Base-by-base conservation (phyloP, 2,329 filamentous ascomycete genomes). In the Pyricularia sp. region DNA sequence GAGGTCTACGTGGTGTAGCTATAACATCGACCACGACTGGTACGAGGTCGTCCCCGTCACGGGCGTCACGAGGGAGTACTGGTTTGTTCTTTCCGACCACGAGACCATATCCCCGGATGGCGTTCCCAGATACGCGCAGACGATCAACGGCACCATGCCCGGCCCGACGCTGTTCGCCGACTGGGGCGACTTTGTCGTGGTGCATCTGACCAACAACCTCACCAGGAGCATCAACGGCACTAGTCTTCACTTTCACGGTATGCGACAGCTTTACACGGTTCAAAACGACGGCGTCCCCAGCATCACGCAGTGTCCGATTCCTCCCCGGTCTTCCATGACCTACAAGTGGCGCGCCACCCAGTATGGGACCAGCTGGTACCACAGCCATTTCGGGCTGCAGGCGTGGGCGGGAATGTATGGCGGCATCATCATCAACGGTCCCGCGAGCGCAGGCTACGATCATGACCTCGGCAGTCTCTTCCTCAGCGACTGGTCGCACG, bases 171-270 rank as follows among this genome's bases (percentile, higher is more conserved):
- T 78, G 70, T 70, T 74, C 26, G 77, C 76, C 33, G 74, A 78
- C 70, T 78, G 77, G 77, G 79, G 79, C 33, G 79, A 81, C 71
- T 75, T 73, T 2, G 72, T 81, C 66, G 71, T 75, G 12, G 71
- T 78, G 14, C 75, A 76, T 36, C 74, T 78, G 20, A 77, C 73
- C 70, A 81, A 81, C 72, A 70, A 74, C 74, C 74, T 1, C 70
- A 81, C 7, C 11, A 11, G 28, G 23, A 64, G 71, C 10, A 74
- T 81, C 70, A 90, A 90, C 67, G 86, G 87, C 36, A 89, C 86
- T 9, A 81, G 81, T 10, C 84, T 90, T 23, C 88, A 90, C 73
- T 90, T 83, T 78, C 88, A 90, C 72, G 88, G 87, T 26, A 78
- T 90, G 42, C 82, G 85, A 7, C 86, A 90, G 73, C 79, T 82